Conservation (phyloP, 495 filamentous ascomycete species). For the Aspergillus kassunensis region DNA sequence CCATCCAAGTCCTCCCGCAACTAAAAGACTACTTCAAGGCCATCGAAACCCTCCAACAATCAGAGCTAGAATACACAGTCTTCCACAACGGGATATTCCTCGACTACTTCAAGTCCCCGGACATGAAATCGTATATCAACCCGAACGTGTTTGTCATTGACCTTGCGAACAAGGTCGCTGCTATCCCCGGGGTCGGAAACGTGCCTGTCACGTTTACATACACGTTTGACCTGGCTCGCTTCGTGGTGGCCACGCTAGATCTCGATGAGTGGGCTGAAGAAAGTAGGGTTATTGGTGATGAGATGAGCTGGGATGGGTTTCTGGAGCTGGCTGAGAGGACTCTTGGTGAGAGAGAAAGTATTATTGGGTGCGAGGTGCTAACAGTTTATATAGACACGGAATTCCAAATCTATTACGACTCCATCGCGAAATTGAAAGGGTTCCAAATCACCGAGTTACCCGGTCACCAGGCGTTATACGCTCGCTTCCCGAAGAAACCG, state of each 20-base stretch:
- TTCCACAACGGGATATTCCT: conserved; percentile 41
- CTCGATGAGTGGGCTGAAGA: conserved; percentile 14
- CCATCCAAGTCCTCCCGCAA: conserved; percentile 2
- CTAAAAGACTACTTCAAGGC: conserved; percentile 16
- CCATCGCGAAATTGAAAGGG: conserved; percentile 31
- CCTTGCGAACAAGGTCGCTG: conserved; percentile 33
- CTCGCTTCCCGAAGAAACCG: conserved; percentile 29
- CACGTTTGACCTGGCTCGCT: conserved; percentile 40
- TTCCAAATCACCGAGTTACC: conserved; percentile 43
- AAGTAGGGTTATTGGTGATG: conserved; percentile 31
- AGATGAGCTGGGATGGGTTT: conserved; percentile 34
- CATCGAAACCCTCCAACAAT: conserved; percentile 10
- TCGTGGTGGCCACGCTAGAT: conserved; percentile 34
- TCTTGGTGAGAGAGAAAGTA: conserved; percentile 22
- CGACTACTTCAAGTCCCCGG: conserved; percentile 39
- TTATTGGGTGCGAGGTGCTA: background rate
- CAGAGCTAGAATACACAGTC: conserved; percentile 38
- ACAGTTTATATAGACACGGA: conserved; percentile 23
- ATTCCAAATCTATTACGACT: conserved; percentile 39
- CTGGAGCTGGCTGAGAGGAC: conserved; percentile 33
- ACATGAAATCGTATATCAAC: conserved; percentile 22
- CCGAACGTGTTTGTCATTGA: conserved; percentile 34
- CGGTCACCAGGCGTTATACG: conserved; percentile 25
- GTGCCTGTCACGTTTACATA: conserved; percentile 37
- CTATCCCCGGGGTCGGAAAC: conserved; percentile 40